A percentile compares a stretch with the other conserved stretches of the same genome.
phyloP scores from a whole-genome alignment of 1,139 yeast species.

The Sugiyamaella sp. region DNA sequence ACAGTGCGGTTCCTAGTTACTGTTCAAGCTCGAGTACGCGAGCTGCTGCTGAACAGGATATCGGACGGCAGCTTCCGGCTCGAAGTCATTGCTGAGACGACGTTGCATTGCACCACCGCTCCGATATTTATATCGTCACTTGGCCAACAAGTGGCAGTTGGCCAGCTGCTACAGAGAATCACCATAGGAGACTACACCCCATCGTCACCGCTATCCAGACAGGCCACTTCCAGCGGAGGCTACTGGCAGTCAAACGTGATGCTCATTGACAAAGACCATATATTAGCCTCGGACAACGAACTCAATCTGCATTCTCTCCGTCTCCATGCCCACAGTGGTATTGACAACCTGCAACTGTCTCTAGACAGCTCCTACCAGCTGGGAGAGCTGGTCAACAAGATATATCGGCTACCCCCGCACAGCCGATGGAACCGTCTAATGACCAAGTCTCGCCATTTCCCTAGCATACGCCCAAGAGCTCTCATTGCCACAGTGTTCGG shows the following conservation, averaged over 20 bases:
- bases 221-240: conserved; percentile 5
- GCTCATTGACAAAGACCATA: not conserved
- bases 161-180: conserved; percentile 12
- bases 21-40: conserved; percentile 7
- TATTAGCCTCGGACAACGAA: conserved; percentile 13
- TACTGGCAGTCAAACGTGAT: conserved; percentile 15
- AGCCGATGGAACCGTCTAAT: conserved; percentile 13
- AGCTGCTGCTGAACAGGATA: conserved; percentile 16
- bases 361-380: conserved; percentile 5
- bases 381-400: conserved; percentile 19
- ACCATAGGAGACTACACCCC: conserved; percentile 14
- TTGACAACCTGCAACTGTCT: not conserved
- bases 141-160: conserved; percentile 17
- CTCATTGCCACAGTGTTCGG: conserved; percentile 19
- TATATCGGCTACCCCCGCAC: not conserved
- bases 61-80: conserved; percentile 17
- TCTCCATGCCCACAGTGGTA: not conserved
- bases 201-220: not conserved
- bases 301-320: conserved; percentile 6
- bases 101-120: conserved; percentile 9
- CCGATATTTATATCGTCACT: conserved; percentile 18
- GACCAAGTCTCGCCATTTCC: not conserved
- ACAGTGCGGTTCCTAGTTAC: conserved; percentile 15
- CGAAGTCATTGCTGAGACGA: conserved; percentile 5
- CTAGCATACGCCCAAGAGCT: conserved; percentile 5